phyloP scores from a whole-genome alignment of 306 rosid species.

The Trifolium pratense region DNA sequence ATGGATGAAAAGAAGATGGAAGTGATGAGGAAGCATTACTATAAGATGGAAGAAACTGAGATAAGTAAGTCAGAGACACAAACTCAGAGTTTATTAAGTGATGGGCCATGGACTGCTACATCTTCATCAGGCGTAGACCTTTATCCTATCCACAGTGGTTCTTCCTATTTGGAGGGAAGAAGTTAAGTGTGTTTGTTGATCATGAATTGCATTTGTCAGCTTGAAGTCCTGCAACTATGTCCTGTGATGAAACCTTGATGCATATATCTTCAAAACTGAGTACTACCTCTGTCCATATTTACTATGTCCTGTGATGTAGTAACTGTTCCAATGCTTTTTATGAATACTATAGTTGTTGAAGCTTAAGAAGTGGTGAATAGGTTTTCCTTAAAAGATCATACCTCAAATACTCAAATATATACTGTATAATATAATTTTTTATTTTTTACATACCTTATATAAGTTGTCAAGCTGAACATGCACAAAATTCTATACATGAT shows the following conservation, averaged over 20 bases:
- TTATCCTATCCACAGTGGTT: slow-evolving; percentile 19
- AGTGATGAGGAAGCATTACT: slow-evolving; percentile 31
- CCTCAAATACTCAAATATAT: no score
- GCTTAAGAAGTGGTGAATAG: no score
- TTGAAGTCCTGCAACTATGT: background rate
- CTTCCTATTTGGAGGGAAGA: slow-evolving; percentile 37
- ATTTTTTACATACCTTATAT: no score
- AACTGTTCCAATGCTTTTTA: no score
- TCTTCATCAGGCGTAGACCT: slow-evolving; percentile 27
- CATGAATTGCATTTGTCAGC: background rate
- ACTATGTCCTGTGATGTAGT: no score
- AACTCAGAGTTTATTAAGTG: background rate
- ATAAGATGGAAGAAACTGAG: slow-evolving; percentile 13
- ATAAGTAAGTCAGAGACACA: background rate
- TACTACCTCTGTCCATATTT: background rate
- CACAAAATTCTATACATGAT: no score
- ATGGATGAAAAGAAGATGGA: no score
- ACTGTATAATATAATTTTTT: no score
- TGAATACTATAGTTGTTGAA: no score
- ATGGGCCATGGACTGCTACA: slow-evolving; percentile 18
- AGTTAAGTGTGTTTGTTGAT: background rate
- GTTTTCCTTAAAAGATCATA: no score
- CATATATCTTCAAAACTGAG: background rate
- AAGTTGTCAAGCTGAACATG: no score
- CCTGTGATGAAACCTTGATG: background rate